A percentile compares a stretch with the other conserved stretches of the same genome.
Conservation (phyloP, 2,329 filamentous ascomycete species). For the Trichothecium roseum region DNA sequence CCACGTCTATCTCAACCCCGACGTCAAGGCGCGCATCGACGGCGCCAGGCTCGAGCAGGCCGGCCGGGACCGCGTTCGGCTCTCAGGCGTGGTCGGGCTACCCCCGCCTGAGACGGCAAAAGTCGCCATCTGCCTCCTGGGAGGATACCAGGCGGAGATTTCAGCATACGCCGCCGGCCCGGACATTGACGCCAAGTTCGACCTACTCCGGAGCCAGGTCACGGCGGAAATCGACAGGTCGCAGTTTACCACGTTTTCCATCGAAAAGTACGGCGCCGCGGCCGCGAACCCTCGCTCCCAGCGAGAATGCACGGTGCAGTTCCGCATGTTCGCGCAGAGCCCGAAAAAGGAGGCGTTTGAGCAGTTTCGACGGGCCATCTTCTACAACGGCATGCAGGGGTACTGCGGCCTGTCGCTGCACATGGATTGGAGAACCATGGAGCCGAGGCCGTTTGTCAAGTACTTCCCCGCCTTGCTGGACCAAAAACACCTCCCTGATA, state of each 20-base stretch:
- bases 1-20: slow-evolving; percentile 27
- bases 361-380: slow-evolving; percentile 12
- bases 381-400: slow-evolving; percentile 20
- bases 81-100: slow-evolving; percentile 24
- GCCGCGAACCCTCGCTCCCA: slow-evolving; percentile 17
- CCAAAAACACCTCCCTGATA: slow-evolving; percentile 5
- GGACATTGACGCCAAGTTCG: slow-evolving; percentile 15
- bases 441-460: slow-evolving; percentile 16
- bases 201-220: slow-evolving; percentile 15
- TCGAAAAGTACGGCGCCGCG: slow-evolving; percentile 16
- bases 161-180: slow-evolving; percentile 12
- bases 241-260: slow-evolving; percentile 16
- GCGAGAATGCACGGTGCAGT: slow-evolving; percentile 25
- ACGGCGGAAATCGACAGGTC: slow-evolving; percentile 10
- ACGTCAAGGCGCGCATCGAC: slow-evolving; percentile 26
- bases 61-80: slow-evolving; percentile 12
- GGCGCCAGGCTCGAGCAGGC: slow-evolving; percentile 23
- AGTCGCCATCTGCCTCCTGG: slow-evolving; percentile 24
- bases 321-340: slow-evolving; percentile 29
- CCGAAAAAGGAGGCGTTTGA: slow-evolving; percentile 10
- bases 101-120: slow-evolving; percentile 29
- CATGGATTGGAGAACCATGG: slow-evolving; percentile 25
- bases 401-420: slow-evolving; percentile 20
- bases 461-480: slow-evolving; percentile 21
- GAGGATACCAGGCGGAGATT: slow-evolving; percentile 26